Evolutionary conservation across 2,329 filamentous ascomycete species (phyloP), one percentile per base, ranked within the genome.

Genomic region (Diplodia scrobiculata): DNA sequence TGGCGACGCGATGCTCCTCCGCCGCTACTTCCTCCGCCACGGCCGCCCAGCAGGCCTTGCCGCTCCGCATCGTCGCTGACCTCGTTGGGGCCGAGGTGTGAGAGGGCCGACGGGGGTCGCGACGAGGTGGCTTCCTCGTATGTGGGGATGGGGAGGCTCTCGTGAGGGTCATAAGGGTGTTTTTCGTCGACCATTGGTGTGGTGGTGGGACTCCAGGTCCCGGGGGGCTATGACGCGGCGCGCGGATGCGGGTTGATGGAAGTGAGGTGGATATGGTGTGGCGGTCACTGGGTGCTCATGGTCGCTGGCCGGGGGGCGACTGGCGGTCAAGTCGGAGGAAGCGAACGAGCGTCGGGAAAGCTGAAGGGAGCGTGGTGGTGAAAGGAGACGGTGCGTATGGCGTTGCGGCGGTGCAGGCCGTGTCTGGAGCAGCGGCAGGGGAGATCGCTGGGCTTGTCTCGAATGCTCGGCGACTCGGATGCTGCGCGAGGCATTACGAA

Each of bases 71-170:
- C 87, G 77, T 88, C 84, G 74, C 86, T 87, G 73, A 85, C 82
- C 76, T 89, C 86, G 73, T 86, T 83, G 68, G 82, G 79, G 50
- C 83, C 83, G 47, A 82, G 79, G 68, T 76, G 77, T 21, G 68
- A 68, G 58, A 77, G 71, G 34, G 78, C 79, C 25, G 84, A 86
- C 38, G 78, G 74, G 21, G 84, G 81, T 63, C 84, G 81, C 41
- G 85, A 86, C 19, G 87, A 86, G 67, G 86, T 84, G 69, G 91
- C 91, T 80, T 96, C 91, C 77, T 94, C 91, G 78, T 95, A 95
- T 52, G 88, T 87, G 34, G 91, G 91, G 75, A 95, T 94, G 36
- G 91, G 89, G 53, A 89, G 82, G 69, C 83, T 79, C 73, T 86
- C 84, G 77, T 71, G 66, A 58, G 72, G 69, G 25, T 77, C 74